Percentiles rank a stretch among this genome's conserved stretches.
phyloP scores from a whole-genome alignment of 495 filamentous ascomycete genomes.

The Hypoxylon lienhwacheense region DNA sequence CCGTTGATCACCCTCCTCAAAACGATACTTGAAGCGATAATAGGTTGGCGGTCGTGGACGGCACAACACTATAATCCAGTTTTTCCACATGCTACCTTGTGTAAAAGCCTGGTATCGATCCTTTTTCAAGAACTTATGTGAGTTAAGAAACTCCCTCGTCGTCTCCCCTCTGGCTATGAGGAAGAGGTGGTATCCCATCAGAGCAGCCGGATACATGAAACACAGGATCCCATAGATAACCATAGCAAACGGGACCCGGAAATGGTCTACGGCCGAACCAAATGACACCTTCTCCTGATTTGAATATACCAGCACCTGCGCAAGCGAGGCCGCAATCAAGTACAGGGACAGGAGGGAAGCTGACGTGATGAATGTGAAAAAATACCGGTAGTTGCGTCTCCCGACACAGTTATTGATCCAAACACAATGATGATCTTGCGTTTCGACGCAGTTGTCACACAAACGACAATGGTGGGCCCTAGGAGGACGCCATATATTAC shows the following conservation, averaged over 20 bases:
- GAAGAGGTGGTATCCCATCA: constrained; percentile 88
- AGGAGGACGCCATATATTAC: constrained; percentile 93
- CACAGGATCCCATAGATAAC: constrained; percentile 77
- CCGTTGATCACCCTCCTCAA: constrained; percentile 81
- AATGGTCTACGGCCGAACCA: constrained; percentile 62
- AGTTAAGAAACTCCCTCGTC: constrained; percentile 92
- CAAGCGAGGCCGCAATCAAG: constrained; percentile 72
- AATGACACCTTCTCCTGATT: constrained; percentile 64
- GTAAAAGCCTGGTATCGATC: constrained; percentile 91
- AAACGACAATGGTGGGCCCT: constrained; percentile 94
- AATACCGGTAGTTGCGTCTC: constrained; percentile 96
- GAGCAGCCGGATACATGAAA: constrained; percentile 77
- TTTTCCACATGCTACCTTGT: constrained; percentile 72
- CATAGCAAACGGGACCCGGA: constrained; percentile 85
- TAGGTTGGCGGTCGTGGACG: constrained; percentile 88
- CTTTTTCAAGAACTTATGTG: constrained; percentile 87
- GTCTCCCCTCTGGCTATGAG: constrained; percentile 89
- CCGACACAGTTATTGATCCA: constrained; percentile 99
- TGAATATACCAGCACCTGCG: constrained; percentile 76
- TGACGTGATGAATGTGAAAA: constrained; percentile 83
- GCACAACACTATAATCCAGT: constrained; percentile 79
- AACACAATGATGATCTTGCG: constrained; percentile 97
- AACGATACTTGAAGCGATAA: constrained; percentile 77
- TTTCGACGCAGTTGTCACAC: constrained; percentile 96
- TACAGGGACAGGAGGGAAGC: constrained; percentile 75